These are phyloP conservation scores for Solanum tarapatanum DNA, from an alignment of 257 asterid species.

Conservation along the genomic window DNA sequence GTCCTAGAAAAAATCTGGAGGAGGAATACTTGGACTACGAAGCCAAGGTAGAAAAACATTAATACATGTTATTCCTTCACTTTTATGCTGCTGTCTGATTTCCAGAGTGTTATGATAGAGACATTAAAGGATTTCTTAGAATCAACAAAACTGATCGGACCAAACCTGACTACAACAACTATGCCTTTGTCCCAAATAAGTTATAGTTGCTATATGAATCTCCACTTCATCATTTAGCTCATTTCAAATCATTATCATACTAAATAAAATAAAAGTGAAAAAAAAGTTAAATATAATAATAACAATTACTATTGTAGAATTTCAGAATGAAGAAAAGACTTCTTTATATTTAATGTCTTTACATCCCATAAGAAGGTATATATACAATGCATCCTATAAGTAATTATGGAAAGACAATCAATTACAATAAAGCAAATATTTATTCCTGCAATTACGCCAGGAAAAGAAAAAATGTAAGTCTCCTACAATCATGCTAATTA, in stretches of 20 bases:
- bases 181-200: not conserved
- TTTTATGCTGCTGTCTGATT: not conserved
- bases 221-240: not conserved
- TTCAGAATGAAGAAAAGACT: not conserved
- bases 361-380: not conserved
- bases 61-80: not conserved
- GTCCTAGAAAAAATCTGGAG: conserved; percentile 76
- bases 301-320: not conserved
- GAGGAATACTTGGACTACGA: conserved; percentile 83
- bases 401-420: not conserved
- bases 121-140: not conserved
- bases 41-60: conserved; percentile 53
- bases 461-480: not conserved
- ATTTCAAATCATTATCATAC: not conserved
- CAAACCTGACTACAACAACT: not conserved
- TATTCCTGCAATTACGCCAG: not conserved
- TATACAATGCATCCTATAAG: not conserved
- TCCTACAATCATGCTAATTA: not conserved
- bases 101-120: not conserved
- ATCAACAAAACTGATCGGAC: not conserved
- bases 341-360: not conserved
- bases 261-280: not conserved
- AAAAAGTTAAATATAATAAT: not conserved
- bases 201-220: not conserved
- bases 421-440: not conserved